phyloP scores from a whole-genome alignment of 2,329 filamentous ascomycete species.

The Catunica adiposa region DNA sequence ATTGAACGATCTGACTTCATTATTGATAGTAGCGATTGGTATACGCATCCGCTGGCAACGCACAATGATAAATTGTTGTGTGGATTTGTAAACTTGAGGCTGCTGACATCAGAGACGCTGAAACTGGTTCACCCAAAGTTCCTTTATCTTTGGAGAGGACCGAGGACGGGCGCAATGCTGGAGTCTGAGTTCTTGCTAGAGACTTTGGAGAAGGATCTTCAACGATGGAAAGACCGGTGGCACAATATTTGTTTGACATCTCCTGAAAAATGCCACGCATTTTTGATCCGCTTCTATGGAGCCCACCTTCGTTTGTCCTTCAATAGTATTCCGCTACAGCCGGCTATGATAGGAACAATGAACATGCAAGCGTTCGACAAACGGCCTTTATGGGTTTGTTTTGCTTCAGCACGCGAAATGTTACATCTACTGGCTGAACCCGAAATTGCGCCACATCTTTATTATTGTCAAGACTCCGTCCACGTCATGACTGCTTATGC shows the following conservation, averaged over 20 bases:
- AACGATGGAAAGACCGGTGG: slow-evolving; percentile 18
- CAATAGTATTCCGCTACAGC: slow-evolving; percentile 23
- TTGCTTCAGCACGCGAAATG: slow-evolving; percentile 21
- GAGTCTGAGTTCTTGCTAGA: slow-evolving; percentile 17
- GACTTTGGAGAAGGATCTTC: slow-evolving; percentile 17
- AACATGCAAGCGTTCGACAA: slow-evolving; percentile 17
- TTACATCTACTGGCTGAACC: slow-evolving; percentile 20
- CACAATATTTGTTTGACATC: slow-evolving; percentile 13
- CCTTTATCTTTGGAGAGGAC: slow-evolving; percentile 11
- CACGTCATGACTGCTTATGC: slow-evolving; percentile 28
- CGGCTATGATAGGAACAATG: slow-evolving; percentile 17
- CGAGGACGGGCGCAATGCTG: slow-evolving; percentile 15
- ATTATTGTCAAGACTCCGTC: slow-evolving; percentile 26
- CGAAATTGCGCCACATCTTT: slow-evolving; percentile 20
- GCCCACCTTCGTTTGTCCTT: slow-evolving; percentile 24
- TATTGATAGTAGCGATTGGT: slow-evolving; percentile 23
- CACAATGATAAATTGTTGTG: slow-evolving; percentile 22
- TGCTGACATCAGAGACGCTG: slow-evolving; percentile 22
- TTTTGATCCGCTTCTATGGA: slow-evolving; percentile 25
- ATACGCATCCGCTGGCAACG: slow-evolving; percentile 19
- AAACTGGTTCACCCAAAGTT: slow-evolving; percentile 16
- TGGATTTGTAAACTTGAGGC: slow-evolving; percentile 23
- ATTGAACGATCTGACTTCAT: slow-evolving; percentile 25
- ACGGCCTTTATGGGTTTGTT: slow-evolving; percentile 20
- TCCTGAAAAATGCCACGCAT: slow-evolving; percentile 20